Conservation (phyloP, 768 basidiomycete species). For the Panaeolus cyanescens region DNA sequence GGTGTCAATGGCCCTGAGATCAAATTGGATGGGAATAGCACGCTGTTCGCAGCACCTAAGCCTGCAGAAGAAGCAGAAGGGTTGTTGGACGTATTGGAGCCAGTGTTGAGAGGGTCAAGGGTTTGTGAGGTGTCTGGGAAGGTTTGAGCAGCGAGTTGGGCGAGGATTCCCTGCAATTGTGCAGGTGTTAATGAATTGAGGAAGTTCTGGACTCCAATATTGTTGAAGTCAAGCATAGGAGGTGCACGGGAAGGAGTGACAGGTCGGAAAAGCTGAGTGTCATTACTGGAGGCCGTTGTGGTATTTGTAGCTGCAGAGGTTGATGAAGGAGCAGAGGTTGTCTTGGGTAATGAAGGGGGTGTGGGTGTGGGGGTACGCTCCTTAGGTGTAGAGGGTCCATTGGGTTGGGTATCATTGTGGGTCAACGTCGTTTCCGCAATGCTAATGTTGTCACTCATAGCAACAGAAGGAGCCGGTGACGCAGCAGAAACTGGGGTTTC, state of each 20-base stretch:
- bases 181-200: conserved; percentile 55
- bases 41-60: not conserved
- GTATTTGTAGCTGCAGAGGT: conserved; percentile 1
- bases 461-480: conserved; percentile 35
- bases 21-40: not conserved
- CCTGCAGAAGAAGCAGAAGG: not conserved
- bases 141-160: conserved; percentile 40
- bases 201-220: conserved; percentile 46
- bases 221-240: conserved; percentile 35
- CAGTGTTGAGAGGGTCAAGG: conserved; percentile 19
- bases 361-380: conserved; percentile 4
- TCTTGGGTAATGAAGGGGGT: not conserved
- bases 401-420: conserved; percentile 1
- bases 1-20: conserved; percentile 28
- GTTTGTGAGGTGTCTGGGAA: conserved; percentile 27
- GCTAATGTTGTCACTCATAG: conserved; percentile 29
- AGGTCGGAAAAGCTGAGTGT: conserved; percentile 17
- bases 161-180: conserved; percentile 61
- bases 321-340: conserved; percentile 5
- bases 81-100: conserved; percentile 6
- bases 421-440: conserved; percentile 17
- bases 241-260: conserved; percentile 21
- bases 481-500: conserved; percentile 46
- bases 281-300: conserved; percentile 8
- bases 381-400: conserved; percentile 6